These are phyloP conservation scores for Purshia tridentata DNA, from an alignment of 306 rosid species.

Conservation along the genomic window DNA sequence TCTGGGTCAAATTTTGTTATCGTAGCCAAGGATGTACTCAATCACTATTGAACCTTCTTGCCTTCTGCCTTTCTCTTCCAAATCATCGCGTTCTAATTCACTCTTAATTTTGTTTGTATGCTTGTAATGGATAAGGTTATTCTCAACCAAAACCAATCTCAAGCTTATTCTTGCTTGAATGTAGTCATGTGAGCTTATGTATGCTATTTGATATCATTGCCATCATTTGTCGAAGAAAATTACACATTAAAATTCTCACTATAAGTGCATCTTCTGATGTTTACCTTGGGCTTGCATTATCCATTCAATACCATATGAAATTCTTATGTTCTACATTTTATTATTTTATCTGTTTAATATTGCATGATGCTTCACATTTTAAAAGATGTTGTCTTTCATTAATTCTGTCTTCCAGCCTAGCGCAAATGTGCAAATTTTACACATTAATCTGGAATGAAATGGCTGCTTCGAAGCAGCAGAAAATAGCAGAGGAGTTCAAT, in stretches of 20 bases:
- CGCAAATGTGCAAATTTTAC: constrained; percentile 76
- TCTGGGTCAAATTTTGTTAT: neutral
- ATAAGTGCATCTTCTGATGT: neutral
- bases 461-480: constrained; percentile 55
- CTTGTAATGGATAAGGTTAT: neutral
- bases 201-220: neutral
- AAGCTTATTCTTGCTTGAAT: neutral
- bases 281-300: neutral
- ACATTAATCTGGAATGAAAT: constrained; percentile 76
- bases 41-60: neutral
- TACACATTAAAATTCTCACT: neutral
- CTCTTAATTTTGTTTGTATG: too few species aligned
- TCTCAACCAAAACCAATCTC: neutral
- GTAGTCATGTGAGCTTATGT: neutral
- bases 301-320: neutral
- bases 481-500: constrained; percentile 51
- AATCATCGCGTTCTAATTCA: neutral
- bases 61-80: neutral
- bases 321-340: neutral
- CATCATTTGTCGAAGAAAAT: neutral
- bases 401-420: constrained; percentile 48
- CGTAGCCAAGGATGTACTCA: too few species aligned
- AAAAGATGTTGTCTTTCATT: constrained; percentile 8
- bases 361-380: constrained; percentile 9
- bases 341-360: neutral